Conservation (phyloP, 2,329 filamentous ascomycete genomes). For the Diaporthe velutina region DNA sequence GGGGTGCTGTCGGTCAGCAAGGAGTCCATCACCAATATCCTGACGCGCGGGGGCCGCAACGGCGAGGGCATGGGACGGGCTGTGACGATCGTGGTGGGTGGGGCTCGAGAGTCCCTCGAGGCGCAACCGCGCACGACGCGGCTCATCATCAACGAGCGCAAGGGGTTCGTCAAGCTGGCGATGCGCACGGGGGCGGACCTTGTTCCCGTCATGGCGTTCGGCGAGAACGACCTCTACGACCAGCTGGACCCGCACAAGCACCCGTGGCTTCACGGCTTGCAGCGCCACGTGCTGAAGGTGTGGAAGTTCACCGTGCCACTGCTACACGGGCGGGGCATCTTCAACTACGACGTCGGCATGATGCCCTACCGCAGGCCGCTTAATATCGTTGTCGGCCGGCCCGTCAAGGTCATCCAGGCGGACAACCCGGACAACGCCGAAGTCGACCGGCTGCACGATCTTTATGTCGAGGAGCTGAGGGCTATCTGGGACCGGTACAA, state of each 20-base stretch:
- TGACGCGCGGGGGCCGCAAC: slow-evolving; percentile 83
- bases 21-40: slow-evolving; percentile 89
- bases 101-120: slow-evolving; percentile 91
- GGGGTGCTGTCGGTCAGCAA: slow-evolving; percentile 91
- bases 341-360: slow-evolving; percentile 97
- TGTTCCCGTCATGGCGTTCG: slow-evolving; percentile 92
- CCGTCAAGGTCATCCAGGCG: slow-evolving; percentile 76
- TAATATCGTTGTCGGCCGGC: slow-evolving; percentile 89
- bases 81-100: slow-evolving; percentile 95
- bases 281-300: slow-evolving; percentile 85
- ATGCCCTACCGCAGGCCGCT: slow-evolving; percentile 93
- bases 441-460: slow-evolving; percentile 82
- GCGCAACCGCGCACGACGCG: slow-evolving; percentile 83
- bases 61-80: slow-evolving; percentile 91
- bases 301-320: slow-evolving; percentile 94
- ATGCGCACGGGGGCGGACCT: slow-evolving; percentile 93
- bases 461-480: slow-evolving; percentile 82
- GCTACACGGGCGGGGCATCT: slow-evolving; percentile 90
- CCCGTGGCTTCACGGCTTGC: slow-evolving; percentile 82
- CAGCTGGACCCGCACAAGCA: slow-evolving; percentile 84
- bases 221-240: slow-evolving; percentile 96
- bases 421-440: slow-evolving; percentile 79
- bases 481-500: slow-evolving; percentile 84
- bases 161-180: slow-evolving; percentile 94
- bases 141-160: slow-evolving; percentile 84